Evolutionary conservation across 176 grass and related monocot genomes (phyloP).

Genomic region (Avena sativa): DNA sequence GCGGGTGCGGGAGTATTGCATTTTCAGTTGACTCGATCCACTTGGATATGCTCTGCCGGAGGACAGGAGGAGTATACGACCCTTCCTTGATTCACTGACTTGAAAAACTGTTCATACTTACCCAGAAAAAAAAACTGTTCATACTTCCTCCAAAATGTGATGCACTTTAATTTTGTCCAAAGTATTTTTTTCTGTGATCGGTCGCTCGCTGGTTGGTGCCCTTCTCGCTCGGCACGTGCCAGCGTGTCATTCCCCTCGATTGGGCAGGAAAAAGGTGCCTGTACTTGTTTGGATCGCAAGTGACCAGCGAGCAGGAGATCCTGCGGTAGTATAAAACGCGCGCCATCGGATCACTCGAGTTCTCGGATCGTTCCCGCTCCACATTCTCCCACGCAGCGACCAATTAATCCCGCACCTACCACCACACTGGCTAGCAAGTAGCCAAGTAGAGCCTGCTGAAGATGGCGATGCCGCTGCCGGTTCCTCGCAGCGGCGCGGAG

Average conservation of each 20-base stretch:
- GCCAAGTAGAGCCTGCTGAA: neutral
- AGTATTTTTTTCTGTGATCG: too few species aligned
- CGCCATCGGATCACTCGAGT: constrained; percentile 50
- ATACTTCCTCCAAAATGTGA: too few species aligned
- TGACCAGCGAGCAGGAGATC: constrained; percentile 10
- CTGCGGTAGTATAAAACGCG: constrained; percentile 40
- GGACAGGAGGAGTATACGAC: too few species aligned
- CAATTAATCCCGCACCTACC: neutral
- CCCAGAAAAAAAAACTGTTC: too few species aligned
- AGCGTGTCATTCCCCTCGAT: constrained; percentile 18
- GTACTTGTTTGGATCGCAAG: constrained; percentile 44
- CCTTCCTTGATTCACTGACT: too few species aligned
- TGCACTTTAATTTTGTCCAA: too few species aligned
- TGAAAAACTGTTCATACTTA: too few species aligned
- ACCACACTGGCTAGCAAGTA: neutral
- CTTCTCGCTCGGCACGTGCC: neutral
- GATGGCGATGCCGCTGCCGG: neutral
- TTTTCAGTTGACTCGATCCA: too few species aligned
- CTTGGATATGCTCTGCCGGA: too few species aligned
- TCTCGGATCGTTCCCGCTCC: constrained; percentile 40
- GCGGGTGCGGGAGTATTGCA: too few species aligned
- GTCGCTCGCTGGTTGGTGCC: too few species aligned
- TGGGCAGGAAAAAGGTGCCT: constrained; percentile 20
- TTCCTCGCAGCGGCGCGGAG: neutral
- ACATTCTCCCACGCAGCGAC: neutral